Evolutionary conservation across 2,329 filamentous ascomycete species (phyloP).

Genomic region (Fusarium sp.): DNA sequence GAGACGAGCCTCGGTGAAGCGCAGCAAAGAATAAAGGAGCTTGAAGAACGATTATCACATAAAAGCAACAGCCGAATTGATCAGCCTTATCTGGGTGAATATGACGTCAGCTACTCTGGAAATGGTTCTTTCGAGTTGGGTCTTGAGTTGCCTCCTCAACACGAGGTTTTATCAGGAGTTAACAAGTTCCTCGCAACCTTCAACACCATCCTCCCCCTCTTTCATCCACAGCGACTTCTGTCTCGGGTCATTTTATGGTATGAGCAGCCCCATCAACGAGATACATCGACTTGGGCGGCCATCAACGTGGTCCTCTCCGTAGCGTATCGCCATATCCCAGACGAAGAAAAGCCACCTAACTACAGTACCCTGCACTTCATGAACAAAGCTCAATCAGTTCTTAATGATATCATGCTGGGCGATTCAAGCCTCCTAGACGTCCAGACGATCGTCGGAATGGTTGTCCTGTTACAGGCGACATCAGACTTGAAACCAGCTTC

Average conservation of each 20-base stretch:
- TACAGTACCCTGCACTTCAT: not conserved
- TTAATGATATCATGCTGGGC: not conserved
- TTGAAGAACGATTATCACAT: not conserved
- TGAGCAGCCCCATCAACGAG: not conserved
- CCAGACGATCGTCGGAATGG: constrained; percentile 22
- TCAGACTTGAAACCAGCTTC: not conserved
- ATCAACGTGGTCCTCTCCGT: constrained; percentile 25
- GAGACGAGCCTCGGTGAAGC: not conserved
- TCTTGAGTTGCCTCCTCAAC: not conserved
- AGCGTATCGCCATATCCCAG: not conserved
- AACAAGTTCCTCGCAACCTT: constrained; percentile 1
- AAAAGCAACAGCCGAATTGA: accelerated
- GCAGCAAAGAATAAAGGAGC: not conserved
- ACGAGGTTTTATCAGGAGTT: not conserved
- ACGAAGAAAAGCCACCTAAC: accelerated
- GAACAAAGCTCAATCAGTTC: constrained; percentile 18
- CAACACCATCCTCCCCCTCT: constrained; percentile 19
- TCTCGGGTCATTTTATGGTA: not conserved
- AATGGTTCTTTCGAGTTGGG: accelerated
- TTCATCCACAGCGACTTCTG: not conserved
- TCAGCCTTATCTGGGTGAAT: accelerated
- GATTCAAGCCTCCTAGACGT: constrained; percentile 1
- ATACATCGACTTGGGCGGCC: constrained; percentile 6
- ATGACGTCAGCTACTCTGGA: not conserved
- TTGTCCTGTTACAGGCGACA: constrained; percentile 7